These are phyloP conservation scores for Neurospora sublineolata DNA, from an alignment of 495 filamentous ascomycete genomes.

Conservation along the genomic window DNA sequence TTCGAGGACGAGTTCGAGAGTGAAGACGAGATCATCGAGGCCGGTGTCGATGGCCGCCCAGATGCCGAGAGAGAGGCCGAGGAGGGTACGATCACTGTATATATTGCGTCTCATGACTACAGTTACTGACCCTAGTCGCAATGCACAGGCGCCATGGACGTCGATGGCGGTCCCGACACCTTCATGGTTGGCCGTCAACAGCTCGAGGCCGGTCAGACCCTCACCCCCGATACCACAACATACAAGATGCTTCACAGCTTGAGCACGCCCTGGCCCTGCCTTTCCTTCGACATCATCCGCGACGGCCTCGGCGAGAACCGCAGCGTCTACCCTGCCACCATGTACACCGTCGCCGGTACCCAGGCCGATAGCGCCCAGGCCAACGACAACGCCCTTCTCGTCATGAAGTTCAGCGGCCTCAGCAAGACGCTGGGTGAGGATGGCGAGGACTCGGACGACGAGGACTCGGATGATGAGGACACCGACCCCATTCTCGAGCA, in stretches of 20 bases:
- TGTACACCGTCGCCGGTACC: conserved; percentile 88
- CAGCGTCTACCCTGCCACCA: conserved; percentile 79
- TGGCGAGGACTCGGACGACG: conserved; percentile 55
- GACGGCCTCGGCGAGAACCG: conserved; percentile 85
- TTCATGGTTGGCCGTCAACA: conserved; percentile 88
- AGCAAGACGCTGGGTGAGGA: conserved; percentile 65
- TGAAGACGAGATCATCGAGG: conserved; percentile 90
- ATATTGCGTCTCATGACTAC: background rate
- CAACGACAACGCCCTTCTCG: conserved; percentile 83
- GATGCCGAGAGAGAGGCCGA: conserved; percentile 89
- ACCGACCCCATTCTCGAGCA: conserved; percentile 90
- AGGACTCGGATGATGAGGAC: conserved; percentile 64
- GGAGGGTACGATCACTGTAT: conserved; percentile 29
- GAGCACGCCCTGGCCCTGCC: conserved; percentile 87
- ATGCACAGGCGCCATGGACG: conserved; percentile 64
- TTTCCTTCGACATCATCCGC: conserved; percentile 86
- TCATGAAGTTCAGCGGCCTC: conserved; percentile 88
- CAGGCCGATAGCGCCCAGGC: conserved; percentile 67
- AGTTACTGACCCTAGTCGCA: conserved; percentile 9
- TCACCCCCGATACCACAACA: conserved; percentile 78
- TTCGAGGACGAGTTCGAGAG: conserved; percentile 96
- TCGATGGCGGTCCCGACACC: conserved; percentile 63
- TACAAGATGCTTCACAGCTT: conserved; percentile 95
- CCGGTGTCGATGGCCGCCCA: conserved; percentile 82
- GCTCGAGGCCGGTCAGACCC: conserved; percentile 75